A percentile compares a stretch with the other conserved stretches of the same genome.
phyloP scores from a whole-genome alignment of 805 yeast genomes.

The Yarrowia sp. region DNA sequence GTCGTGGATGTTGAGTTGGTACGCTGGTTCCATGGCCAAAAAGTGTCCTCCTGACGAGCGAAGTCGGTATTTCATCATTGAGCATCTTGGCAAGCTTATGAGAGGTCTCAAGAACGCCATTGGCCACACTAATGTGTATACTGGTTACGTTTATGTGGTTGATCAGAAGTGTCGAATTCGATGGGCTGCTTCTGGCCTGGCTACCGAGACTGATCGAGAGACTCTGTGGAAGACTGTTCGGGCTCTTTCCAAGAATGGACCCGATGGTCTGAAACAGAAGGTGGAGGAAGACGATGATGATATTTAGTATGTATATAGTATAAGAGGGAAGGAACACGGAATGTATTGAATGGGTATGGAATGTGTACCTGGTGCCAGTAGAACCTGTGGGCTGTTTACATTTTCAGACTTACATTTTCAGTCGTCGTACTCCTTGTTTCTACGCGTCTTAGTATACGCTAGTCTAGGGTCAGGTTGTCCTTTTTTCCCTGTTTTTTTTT shows the following conservation, averaged over 20 bases:
- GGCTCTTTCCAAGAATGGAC: conserved; percentile 52
- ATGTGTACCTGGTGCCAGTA: too few species aligned
- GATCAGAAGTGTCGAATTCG: conserved; percentile 73
- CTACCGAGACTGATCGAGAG: conserved; percentile 61
- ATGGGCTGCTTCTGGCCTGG: conserved; percentile 88
- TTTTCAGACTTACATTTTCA: too few species aligned
- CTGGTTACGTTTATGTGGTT: conserved; percentile 79
- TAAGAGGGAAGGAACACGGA: too few species aligned
- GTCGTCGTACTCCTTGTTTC: too few species aligned
- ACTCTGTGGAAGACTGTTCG: conserved; percentile 63
- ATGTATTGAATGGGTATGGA: too few species aligned
- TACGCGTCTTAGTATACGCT: too few species aligned
- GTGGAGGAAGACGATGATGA: conserved; percentile 3
- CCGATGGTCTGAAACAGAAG: conserved; percentile 11
- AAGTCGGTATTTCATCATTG: conserved; percentile 13
- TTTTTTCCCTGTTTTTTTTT: too few species aligned
- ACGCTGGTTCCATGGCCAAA: conserved; percentile 34
- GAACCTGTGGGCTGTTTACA: too few species aligned
- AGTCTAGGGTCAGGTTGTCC: too few species aligned
- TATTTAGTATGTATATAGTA: conserved; percentile 16
- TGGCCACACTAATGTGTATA: conserved; percentile 65
- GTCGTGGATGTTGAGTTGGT: conserved; percentile 56
- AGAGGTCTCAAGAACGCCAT: conserved; percentile 47
- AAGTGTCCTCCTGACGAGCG: conserved; percentile 10
- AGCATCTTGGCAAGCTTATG: conserved; percentile 10